Conservation (phyloP, 1,139 yeast species). For the Suhomyces atakaporum region DNA sequence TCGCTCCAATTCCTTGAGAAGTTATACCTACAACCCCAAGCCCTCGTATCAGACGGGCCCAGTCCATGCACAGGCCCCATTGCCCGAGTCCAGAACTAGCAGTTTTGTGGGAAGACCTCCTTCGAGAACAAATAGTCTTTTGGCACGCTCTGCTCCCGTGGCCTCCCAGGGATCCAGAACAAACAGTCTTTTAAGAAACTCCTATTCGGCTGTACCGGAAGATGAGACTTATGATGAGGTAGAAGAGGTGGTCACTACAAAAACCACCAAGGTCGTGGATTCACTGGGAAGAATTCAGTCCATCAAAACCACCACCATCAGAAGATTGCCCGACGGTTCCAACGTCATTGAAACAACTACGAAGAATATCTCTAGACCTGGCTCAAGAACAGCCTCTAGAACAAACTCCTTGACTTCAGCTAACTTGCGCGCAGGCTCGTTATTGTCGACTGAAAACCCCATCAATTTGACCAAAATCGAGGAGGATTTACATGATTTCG, state of each 20-base stretch:
- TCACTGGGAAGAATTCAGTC: constrained; percentile 45
- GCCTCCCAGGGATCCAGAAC: constrained; percentile 2
- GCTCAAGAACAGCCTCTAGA: constrained; percentile 39
- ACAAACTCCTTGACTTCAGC: constrained; percentile 30
- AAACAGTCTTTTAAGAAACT: constrained; percentile 19
- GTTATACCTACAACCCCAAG: constrained; percentile 44
- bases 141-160: constrained; percentile 32
- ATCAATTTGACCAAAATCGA: constrained; percentile 43
- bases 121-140: constrained; percentile 18
- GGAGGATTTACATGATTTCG: constrained; percentile 48
- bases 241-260: constrained; percentile 40
- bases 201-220: constrained; percentile 14
- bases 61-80: constrained; percentile 25
- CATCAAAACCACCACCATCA: constrained; percentile 45
- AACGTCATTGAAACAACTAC: constrained; percentile 49
- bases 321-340: constrained; percentile 47
- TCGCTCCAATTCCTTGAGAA: constrained; percentile 35
- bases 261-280: constrained; percentile 49
- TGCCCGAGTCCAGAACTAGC: constrained; percentile 21
- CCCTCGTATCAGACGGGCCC: constrained; percentile 42
- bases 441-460: constrained; percentile 21
- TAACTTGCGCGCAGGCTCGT: constrained; percentile 23
- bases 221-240: constrained; percentile 16
- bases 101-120: constrained; percentile 17
- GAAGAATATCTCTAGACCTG: constrained; percentile 41